Evolutionary conservation across 169 alveolate genomes (phyloP).

Genomic region (Theileria equi): DNA sequence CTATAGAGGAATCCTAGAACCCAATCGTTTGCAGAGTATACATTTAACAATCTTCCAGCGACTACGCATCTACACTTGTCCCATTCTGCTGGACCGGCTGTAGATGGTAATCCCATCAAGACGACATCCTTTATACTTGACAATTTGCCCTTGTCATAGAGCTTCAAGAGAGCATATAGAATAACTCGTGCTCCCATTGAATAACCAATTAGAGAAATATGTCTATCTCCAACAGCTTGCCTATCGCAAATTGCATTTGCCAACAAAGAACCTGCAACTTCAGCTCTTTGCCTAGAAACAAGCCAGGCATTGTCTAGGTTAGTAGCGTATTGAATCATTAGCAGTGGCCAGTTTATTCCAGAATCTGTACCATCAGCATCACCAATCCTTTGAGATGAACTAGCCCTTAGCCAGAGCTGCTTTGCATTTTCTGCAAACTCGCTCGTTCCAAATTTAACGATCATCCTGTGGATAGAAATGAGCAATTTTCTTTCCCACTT

Average conservation of each 20-base stretch:
- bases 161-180: constrained; percentile 79
- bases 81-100: constrained; percentile 82
- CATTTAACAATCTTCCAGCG: constrained; percentile 86
- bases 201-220: constrained; percentile 86
- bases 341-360: constrained; percentile 82
- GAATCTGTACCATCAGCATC: neutral
- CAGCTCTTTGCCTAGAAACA: constrained; percentile 81
- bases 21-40: constrained; percentile 86
- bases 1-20: constrained; percentile 87
- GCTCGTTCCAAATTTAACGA: constrained; percentile 62
- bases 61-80: constrained; percentile 82
- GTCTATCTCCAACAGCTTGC: constrained; percentile 85
- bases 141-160: constrained; percentile 72
- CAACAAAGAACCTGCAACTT: constrained; percentile 83
- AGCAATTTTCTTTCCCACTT: constrained; percentile 72
- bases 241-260: constrained; percentile 85
- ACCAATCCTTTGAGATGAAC: constrained; percentile 19
- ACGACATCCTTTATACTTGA: constrained; percentile 81
- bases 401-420: constrained; percentile 68
- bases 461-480: constrained; percentile 64
- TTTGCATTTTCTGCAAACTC: constrained; percentile 77
- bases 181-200: constrained; percentile 89
- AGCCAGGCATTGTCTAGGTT: constrained; percentile 86
- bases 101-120: constrained; percentile 86
- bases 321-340: constrained; percentile 82